These are phyloP conservation scores for Acer yangbiense DNA, from an alignment of 345 rosid species.

Conservation along the genomic window DNA sequence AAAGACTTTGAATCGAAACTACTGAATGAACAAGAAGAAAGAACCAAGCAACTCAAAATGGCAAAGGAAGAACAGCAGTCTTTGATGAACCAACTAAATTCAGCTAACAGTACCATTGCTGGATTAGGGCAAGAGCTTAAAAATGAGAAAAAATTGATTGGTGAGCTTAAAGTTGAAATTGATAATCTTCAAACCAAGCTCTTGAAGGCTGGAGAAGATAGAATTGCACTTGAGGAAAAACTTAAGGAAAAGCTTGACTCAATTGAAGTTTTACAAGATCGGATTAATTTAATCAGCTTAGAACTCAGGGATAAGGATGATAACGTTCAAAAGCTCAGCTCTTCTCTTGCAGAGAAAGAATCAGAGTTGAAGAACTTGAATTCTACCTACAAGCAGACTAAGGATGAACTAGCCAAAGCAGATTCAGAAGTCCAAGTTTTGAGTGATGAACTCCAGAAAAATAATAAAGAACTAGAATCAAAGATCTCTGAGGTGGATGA, in stretches of 20 bases:
- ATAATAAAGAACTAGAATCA: conserved; percentile 48
- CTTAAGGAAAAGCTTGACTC: conserved; percentile 54
- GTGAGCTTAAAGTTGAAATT: conserved; percentile 53
- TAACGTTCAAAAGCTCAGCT: conserved; percentile 43
- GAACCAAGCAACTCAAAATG: conserved; percentile 42
- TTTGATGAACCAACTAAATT: conserved; percentile 54
- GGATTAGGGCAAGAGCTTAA: conserved; percentile 73
- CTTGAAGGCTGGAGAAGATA: conserved; percentile 56
- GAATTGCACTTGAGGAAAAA: conserved; percentile 56
- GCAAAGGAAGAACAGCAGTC: conserved; percentile 63
- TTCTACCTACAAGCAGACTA: conserved; percentile 43
- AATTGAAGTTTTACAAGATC: conserved; percentile 57
- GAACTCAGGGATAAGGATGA: conserved; percentile 74
- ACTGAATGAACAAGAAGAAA: conserved; percentile 63
- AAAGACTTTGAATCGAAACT: conserved; percentile 61
- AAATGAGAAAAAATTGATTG: conserved; percentile 58
- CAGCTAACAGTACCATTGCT: conserved; percentile 59
- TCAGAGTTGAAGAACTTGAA: conserved; percentile 53
- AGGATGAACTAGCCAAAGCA: conserved; percentile 56
- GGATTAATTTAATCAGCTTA: conserved; percentile 47
- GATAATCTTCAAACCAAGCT: conserved; percentile 53
- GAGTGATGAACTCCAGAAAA: conserved; percentile 45
- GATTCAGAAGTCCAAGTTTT: conserved; percentile 45
- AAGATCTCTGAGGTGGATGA: conserved; percentile 56
- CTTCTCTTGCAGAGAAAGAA: conserved; percentile 58